phyloP scores from a whole-genome alignment of 306 rosid species.

The Medicago ruthenica region DNA sequence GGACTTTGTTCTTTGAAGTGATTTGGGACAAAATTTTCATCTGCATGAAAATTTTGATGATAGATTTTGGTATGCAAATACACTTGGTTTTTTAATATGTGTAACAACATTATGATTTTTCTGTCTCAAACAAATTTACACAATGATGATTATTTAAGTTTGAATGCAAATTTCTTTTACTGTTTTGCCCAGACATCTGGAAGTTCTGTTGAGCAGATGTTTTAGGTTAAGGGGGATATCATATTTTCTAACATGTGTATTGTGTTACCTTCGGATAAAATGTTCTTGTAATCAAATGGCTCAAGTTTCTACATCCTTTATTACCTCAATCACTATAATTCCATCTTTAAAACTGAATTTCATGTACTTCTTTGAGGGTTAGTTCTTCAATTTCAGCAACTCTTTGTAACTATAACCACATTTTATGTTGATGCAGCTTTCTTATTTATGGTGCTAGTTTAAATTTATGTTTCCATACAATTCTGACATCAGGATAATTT shows the following conservation, averaged over 20 bases:
- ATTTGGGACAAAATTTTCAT: conserved; percentile 27
- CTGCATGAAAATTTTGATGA: not conserved
- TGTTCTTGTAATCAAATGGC: conserved; percentile 16
- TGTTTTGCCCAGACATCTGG: conserved; percentile 7
- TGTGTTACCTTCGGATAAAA: conserved; percentile 12
- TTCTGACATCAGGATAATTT: conserved; percentile 91
- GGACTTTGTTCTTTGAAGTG: conserved; percentile 24
- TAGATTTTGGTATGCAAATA: conserved; percentile 21
- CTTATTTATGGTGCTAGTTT: conserved; percentile 55
- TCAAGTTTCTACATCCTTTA: conserved; percentile 14
- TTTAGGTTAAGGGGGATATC: conserved; percentile 14
- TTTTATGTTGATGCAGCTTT: conserved; percentile 48
- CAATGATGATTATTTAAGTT: conserved; percentile 15
- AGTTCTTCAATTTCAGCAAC: conserved; percentile 31
- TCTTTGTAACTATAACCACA: conserved; percentile 40
- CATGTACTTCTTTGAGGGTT: conserved; percentile 28
- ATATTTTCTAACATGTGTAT: conserved; percentile 21
- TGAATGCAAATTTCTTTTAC: conserved; percentile 5
- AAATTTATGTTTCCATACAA: conserved; percentile 65
- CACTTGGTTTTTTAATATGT: not conserved
- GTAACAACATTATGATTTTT: conserved; percentile 4
- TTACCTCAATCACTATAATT: conserved; percentile 23
- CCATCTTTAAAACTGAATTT: conserved; percentile 27
- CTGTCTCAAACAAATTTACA: not conserved
- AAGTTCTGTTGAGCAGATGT: conserved; percentile 25